Percentiles rank a stretch among this genome's conserved stretches.
phyloP scores from a whole-genome alignment of 2,329 filamentous ascomycete species.

The Nemania sp. region DNA sequence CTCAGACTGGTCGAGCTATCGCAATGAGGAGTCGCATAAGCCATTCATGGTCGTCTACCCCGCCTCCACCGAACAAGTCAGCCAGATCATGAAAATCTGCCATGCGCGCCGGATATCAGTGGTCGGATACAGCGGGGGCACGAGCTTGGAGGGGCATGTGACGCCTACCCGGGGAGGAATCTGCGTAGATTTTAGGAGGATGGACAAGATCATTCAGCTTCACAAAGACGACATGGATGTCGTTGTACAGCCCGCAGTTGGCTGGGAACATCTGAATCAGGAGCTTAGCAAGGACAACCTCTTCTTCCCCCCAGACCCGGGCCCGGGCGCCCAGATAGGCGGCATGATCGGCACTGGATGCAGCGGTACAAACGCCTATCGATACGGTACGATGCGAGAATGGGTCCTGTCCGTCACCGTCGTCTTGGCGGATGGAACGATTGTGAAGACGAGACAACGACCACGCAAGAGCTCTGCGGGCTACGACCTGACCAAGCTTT shows the following conservation, averaged over 20 bases:
- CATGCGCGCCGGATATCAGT: slow-evolving; percentile 72
- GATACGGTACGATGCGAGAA: slow-evolving; percentile 87
- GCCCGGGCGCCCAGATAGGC: slow-evolving; percentile 82
- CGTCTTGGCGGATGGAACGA: slow-evolving; percentile 78
- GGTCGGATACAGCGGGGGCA: slow-evolving; percentile 76
- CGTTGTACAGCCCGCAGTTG: slow-evolving; percentile 73
- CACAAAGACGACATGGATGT: slow-evolving; percentile 71
- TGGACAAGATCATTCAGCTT: slow-evolving; percentile 72
- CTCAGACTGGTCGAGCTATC: slow-evolving; percentile 67
- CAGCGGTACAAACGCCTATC: slow-evolving; percentile 78
- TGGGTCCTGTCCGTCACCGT: slow-evolving; percentile 84
- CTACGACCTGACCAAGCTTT: slow-evolving; percentile 80
- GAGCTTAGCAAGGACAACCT: slow-evolving; percentile 68
- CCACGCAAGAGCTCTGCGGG: slow-evolving; percentile 79
- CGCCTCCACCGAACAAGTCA: slow-evolving; percentile 73
- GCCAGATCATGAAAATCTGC: slow-evolving; percentile 75
- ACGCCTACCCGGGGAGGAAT: slow-evolving; percentile 74
- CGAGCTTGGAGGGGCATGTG: slow-evolving; percentile 79
- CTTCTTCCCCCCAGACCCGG: slow-evolving; percentile 85
- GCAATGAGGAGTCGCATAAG: slow-evolving; percentile 51
- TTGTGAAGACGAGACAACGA: slow-evolving; percentile 78
- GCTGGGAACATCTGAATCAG: slow-evolving; percentile 79
- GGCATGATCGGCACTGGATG: slow-evolving; percentile 74
- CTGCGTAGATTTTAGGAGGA: slow-evolving; percentile 75
- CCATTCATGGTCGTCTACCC: slow-evolving; percentile 75